Conservation (phyloP, 106 monocot genomes). For the Ottelia alismoides region DNA sequence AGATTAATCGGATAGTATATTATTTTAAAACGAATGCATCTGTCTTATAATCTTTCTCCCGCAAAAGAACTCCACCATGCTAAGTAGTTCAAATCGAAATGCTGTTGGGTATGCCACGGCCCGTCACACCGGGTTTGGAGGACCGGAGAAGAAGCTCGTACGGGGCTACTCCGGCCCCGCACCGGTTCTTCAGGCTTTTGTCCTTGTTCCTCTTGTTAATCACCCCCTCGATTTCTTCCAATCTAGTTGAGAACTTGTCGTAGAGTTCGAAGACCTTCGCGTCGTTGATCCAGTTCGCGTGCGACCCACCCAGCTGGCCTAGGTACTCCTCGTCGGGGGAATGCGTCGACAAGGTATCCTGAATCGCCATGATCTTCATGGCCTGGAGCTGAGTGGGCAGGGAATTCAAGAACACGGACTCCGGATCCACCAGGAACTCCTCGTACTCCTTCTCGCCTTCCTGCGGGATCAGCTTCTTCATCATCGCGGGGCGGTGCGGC, state of each 20-base stretch:
- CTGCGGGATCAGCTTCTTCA: constrained; percentile 39
- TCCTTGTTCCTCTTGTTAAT: constrained; percentile 39
- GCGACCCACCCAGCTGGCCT: constrained; percentile 16
- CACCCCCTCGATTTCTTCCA: constrained; percentile 50
- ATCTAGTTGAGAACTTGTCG: constrained; percentile 17
- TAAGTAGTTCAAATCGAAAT: constrained; percentile 53
- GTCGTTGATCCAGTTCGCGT: constrained; percentile 20
- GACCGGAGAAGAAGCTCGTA: constrained; percentile 63
- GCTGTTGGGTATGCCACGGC: constrained; percentile 70
- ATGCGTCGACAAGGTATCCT: constrained; percentile 62
- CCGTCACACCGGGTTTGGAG: constrained; percentile 59
- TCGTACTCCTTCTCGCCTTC: constrained; percentile 24
- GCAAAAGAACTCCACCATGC: too few species aligned
- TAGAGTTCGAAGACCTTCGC: constrained; percentile 1
- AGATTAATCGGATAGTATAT: too few species aligned
- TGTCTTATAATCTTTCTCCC: too few species aligned
- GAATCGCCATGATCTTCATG: constrained; percentile 31
- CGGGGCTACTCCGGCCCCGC: constrained; percentile 50
- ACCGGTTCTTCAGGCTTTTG: constrained; percentile 31
- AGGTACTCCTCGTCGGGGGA: constrained; percentile 85
- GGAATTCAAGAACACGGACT: constrained; percentile 10
- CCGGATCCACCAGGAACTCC: constrained; percentile 2
- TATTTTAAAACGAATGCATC: too few species aligned
- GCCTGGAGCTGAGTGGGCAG: constrained; percentile 54
- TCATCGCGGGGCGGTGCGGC: constrained; percentile 58